These are phyloP conservation scores for Pelagomonas calceolata DNA, from an alignment of 108 stramenopile genomes.

Conservation along the genomic window DNA sequence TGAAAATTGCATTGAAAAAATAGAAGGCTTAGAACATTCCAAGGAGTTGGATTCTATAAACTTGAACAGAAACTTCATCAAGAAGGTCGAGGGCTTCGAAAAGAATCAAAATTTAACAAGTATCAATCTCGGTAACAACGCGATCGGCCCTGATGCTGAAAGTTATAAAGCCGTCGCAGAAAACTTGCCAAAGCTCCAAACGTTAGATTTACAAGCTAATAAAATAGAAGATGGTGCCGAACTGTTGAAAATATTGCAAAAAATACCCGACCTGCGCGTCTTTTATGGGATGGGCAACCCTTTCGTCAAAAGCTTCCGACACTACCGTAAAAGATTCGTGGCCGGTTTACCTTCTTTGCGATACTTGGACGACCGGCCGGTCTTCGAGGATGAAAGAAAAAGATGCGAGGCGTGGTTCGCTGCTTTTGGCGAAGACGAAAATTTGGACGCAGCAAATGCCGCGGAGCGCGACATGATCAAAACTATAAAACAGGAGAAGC, in stretches of 20 bases:
- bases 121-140: conserved; percentile 51
- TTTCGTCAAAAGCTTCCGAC: conserved; percentile 45
- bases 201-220: conserved; percentile 59
- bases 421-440: conserved; percentile 34
- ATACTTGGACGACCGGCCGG: conserved; percentile 57
- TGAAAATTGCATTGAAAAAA: conserved; percentile 51
- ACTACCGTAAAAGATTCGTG: conserved; percentile 59
- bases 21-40: conserved; percentile 13
- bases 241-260: conserved; percentile 33
- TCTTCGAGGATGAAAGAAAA: conserved; percentile 59
- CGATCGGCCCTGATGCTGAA: conserved; percentile 32
- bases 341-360: conserved; percentile 31
- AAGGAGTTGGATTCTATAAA: conserved; percentile 48
- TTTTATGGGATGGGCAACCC: conserved; percentile 61
- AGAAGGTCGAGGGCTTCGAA: conserved; percentile 35
- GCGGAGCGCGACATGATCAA: conserved; percentile 42
- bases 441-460: conserved; percentile 26
- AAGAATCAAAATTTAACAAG: conserved; percentile 27
- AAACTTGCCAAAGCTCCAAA: conserved; percentile 23
- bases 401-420: conserved; percentile 53
- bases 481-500: conserved; percentile 32
- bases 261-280: conserved; percentile 45
- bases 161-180: conserved; percentile 22
- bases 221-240: conserved; percentile 43
- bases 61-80: conserved; percentile 47